A percentile compares a stretch with the other conserved stretches of the same genome.
These are phyloP conservation scores for Byssoonygena ceratinophila DNA, from an alignment of 2,329 filamentous ascomycete genomes.

Conservation along the genomic window DNA sequence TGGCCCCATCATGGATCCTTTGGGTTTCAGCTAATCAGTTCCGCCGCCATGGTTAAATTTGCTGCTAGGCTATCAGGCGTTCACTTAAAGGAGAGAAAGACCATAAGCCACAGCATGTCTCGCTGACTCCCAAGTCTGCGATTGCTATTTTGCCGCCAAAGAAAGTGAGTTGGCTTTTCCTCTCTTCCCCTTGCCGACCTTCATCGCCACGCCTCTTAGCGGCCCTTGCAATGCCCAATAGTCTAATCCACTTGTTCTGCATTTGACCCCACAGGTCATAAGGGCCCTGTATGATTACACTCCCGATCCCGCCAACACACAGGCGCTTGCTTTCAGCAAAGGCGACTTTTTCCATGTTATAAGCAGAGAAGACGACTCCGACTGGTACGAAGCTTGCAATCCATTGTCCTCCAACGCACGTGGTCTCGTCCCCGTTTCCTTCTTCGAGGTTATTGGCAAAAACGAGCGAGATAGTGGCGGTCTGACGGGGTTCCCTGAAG, in stretches of 20 bases:
- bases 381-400: conserved; percentile 99
- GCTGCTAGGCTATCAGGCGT: conserved; percentile 60
- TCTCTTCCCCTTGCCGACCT: conserved; percentile 1
- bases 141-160: conserved; percentile 85
- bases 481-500: conserved; percentile 50
- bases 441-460: conserved; percentile 85
- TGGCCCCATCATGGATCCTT: background rate
- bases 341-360: conserved; percentile 99
- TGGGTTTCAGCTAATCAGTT: conserved; percentile 11
- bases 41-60: background rate
- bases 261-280: conserved; percentile 54
- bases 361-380: conserved; percentile 80
- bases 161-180: conserved; percentile 53
- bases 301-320: conserved; percentile 51
- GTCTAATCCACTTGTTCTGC: conserved; percentile 17
- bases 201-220: conserved; percentile 6
- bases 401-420: conserved; percentile 71
- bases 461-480: conserved; percentile 80
- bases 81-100: conserved; percentile 86
- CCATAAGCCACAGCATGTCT: conserved; percentile 54
- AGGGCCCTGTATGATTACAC: conserved; percentile 91
- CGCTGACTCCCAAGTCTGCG: conserved; percentile 73
- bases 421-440: conserved; percentile 84
- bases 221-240: conserved; percentile 13
- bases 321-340: conserved; percentile 82